Evolutionary conservation across 345 rosid species (phyloP).

Genomic region (Theobroma cacao): DNA sequence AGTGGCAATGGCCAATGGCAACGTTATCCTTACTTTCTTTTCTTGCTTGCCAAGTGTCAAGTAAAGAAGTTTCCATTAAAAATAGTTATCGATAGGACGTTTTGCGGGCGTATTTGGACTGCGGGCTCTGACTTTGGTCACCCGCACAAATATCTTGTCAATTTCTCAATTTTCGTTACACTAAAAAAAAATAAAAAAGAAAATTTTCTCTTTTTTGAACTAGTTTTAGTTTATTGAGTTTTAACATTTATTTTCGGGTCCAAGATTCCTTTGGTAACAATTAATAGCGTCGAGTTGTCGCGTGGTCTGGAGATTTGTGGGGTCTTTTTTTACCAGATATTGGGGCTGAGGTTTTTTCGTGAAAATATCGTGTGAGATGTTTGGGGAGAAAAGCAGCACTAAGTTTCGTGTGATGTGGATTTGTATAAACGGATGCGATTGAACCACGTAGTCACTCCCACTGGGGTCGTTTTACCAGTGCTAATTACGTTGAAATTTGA

Average conservation of each 20-base stretch:
- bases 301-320: slow-evolving; percentile 39
- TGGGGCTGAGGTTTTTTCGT: slow-evolving; percentile 6
- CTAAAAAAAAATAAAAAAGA: neutral
- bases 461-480: neutral
- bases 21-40: too few relatives aligned
- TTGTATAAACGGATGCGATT: slow-evolving; percentile 12
- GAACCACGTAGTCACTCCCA: slow-evolving; percentile 24
- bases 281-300: slow-evolving; percentile 55
- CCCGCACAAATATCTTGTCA: slow-evolving; percentile 18
- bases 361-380: neutral
- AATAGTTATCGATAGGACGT: too few relatives aligned
- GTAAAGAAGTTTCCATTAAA: too few relatives aligned
- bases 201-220: neutral
- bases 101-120: slow-evolving; percentile 10
- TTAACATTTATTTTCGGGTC: neutral
- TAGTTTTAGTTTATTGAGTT: neutral
- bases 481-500: neutral
- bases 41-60: too few relatives aligned
- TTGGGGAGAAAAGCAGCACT: slow-evolving; percentile 27
- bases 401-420: slow-evolving; percentile 23
- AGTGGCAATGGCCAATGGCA: too few relatives aligned
- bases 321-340: slow-evolving; percentile 19
- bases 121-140: slow-evolving; percentile 21
- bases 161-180: neutral
- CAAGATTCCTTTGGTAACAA: slow-evolving; percentile 19